Base-by-base conservation (phyloP, 306 rosid species). In the Vicia sativa region DNA sequence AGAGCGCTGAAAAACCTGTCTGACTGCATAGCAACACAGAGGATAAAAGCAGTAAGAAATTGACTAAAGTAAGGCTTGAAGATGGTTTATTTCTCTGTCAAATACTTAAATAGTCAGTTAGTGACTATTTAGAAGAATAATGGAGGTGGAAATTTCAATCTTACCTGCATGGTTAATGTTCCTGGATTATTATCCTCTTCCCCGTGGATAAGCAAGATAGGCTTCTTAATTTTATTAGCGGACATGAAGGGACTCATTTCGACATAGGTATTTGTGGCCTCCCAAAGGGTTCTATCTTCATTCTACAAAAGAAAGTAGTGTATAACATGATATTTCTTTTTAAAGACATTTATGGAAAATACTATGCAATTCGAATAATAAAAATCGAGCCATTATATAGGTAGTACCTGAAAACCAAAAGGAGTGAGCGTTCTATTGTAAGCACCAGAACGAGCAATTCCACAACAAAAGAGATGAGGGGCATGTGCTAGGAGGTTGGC, bases 161-260 rank as follows among this genome's bases (percentile, higher is more conserved):
- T 76, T 77, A 83, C 99, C 97, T 93, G 99, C 96, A 93, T 88
- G 74, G 97, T 91, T 81, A 93, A 85, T 65, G 97, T 93, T 77
- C 99, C 99, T 18, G 99, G 37, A 77, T 93, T 93, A 55, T 85
- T 93, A 72, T 93, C 99, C 83, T 93, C 99, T 81, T 93, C 99
- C 76, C 99, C 99, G 60, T 93, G 99, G 71, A 90, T 76, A 23
- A 93, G 97, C 84, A 93, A 82, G 77, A 93, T 90, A 65, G 99
- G 99, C 87, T 87, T 93, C 92, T 93, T 88, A 55, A 90, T 86
- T 82, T 83, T 93, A 79, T 90, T 85, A 77, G 99, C 99, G 0
- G 97, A 90, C 89, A 93, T 85, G 85, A 90, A 93, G 39, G 99
- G 97, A 77, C 99, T 93, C 99, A 93, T 93, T 81, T 90, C 97